Conservation (phyloP, 257 asterid genomes). For the Ehretia macrophylla region DNA sequence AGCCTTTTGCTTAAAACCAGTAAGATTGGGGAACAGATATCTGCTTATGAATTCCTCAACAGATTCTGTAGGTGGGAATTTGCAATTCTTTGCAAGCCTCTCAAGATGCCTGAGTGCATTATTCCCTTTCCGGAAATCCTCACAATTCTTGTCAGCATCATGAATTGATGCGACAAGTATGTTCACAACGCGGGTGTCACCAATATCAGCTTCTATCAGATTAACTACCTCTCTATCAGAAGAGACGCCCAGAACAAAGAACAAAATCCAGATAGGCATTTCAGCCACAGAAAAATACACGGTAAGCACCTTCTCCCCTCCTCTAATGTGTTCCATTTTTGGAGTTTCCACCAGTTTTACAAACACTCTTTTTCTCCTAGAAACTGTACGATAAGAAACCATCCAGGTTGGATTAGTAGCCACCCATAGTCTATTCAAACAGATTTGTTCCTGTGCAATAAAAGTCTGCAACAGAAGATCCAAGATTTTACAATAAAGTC, state of each 20-base stretch:
- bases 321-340: conserved; percentile 45
- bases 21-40: conserved; percentile 64
- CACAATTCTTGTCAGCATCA: conserved; percentile 59
- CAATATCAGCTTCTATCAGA: conserved; percentile 51
- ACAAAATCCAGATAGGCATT: conserved; percentile 78
- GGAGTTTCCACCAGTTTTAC: conserved; percentile 52
- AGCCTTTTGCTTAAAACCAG: conserved; percentile 57
- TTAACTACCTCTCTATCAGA: conserved; percentile 66
- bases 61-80: conserved; percentile 71
- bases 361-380: conserved; percentile 52
- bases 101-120: conserved; percentile 41
- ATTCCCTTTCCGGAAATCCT: conserved; percentile 53
- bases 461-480: conserved; percentile 57
- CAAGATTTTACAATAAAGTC: neutral
- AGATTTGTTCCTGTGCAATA: conserved; percentile 90
- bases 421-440: conserved; percentile 77
- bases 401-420: conserved; percentile 58
- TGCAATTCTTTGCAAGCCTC: conserved; percentile 41
- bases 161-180: conserved; percentile 64
- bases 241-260: conserved; percentile 76
- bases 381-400: conserved; percentile 52
- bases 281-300: conserved; percentile 59
- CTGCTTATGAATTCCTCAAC: conserved; percentile 55
- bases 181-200: conserved; percentile 43
- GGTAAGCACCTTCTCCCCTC: conserved; percentile 54